Conservation (phyloP, 1,284 basidiomycete genomes). For the Cutaneotrichosporon dermatis region DNA sequence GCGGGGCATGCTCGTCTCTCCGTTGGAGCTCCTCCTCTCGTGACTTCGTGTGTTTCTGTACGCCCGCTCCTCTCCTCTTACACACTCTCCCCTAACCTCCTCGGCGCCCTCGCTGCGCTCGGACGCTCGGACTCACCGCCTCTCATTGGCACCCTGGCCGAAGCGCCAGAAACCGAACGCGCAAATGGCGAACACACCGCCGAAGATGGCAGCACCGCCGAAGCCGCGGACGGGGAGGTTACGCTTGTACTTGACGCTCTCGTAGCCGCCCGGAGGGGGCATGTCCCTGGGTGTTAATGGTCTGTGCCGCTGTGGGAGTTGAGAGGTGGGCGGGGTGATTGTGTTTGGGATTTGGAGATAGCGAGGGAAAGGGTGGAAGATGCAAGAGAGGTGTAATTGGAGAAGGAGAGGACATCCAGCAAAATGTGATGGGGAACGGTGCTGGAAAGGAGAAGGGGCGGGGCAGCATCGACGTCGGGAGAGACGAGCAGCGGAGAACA, state of each 20-base stretch:
- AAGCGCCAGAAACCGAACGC: conserved; percentile 89
- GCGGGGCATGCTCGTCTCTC: too few relatives aligned
- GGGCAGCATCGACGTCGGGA: too few relatives aligned
- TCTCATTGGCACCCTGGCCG: conserved; percentile 85
- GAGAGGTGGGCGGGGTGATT: background rate
- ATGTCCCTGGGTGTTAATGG: conserved; percentile 67
- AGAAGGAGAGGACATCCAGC: too few relatives aligned
- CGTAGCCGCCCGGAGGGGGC: conserved; percentile 91
- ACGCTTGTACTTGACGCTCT: conserved; percentile 89
- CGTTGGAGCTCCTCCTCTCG: too few relatives aligned
- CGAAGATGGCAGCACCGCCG: conserved; percentile 79
- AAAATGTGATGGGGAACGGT: too few relatives aligned
- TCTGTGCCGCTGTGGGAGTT: background rate
- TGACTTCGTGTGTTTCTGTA: too few relatives aligned
- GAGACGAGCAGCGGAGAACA: too few relatives aligned
- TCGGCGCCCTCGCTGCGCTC: background rate
- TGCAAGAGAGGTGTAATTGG: too few relatives aligned
- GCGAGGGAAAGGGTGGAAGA: too few relatives aligned
- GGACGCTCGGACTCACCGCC: conserved; percentile 62
- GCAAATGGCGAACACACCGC: conserved; percentile 76
- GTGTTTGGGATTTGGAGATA: too few relatives aligned
- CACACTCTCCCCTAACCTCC: background rate
- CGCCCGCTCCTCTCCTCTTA: background rate
- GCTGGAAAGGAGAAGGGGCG: too few relatives aligned
- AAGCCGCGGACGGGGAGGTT: conserved; percentile 91